phyloP scores from a whole-genome alignment of 345 rosid genomes.

The Melaleuca quinquenervia region DNA sequence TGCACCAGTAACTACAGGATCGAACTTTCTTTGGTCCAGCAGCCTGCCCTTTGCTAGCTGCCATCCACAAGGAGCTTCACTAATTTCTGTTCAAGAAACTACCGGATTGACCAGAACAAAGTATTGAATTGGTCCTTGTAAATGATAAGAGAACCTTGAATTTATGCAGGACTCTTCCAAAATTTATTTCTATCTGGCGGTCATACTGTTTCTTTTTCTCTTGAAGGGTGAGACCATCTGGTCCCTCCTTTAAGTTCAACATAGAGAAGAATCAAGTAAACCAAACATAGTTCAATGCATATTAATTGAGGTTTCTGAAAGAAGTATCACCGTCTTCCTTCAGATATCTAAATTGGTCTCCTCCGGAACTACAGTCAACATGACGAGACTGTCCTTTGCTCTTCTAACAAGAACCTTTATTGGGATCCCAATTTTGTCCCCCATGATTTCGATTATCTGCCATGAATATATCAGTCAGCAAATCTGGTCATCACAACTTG shows the following conservation, averaged over 20 bases:
- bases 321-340: neutral
- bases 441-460: constrained; percentile 70
- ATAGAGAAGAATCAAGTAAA: neutral
- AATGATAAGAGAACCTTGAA: neutral
- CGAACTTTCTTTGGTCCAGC: neutral
- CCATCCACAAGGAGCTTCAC: neutral
- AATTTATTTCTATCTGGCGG: neutral
- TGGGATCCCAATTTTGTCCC: constrained; percentile 46
- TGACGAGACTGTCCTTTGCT: constrained; percentile 24
- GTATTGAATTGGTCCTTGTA: neutral
- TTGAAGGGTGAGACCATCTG: neutral
- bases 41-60: neutral
- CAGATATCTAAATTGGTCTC: constrained; percentile 69
- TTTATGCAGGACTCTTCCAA: neutral
- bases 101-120: neutral
- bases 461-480: neutral
- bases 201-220: neutral
- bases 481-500: neutral
- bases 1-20: neutral
- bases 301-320: neutral
- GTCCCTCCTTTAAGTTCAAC: neutral
- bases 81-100: neutral
- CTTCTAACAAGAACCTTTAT: constrained; percentile 53
- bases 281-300: neutral
- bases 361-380: constrained; percentile 58